Evolutionary conservation across 768 basidiomycete species (phyloP), one percentile per base, ranked within the genome.

Genomic region (Pleurotus djamor): DNA sequence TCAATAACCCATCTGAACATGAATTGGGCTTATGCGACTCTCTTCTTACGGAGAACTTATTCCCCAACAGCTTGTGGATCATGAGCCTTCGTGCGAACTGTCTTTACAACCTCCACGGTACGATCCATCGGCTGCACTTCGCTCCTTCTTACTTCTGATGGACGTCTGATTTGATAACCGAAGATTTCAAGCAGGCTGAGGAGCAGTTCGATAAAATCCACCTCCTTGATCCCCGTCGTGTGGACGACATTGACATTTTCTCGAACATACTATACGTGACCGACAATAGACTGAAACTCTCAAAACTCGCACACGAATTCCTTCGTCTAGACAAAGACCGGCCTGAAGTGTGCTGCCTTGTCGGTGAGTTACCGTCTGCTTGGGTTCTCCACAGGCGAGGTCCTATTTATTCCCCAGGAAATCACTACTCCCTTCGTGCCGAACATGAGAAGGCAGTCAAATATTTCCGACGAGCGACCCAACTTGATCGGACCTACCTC

Each of bases 201-300:
- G 74, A 74, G 34, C 87, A 94, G 66, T 99, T 98, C 69, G 90
- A 94, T 65, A 82, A 83, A 64, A 91, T 98, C 36, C 82, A 92
- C 36, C 72, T 77, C 2, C 68, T 88, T 37, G 95, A 98, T 69
- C 96, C 96, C 7, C 88, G 87, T 72, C 85, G 95, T 28, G 85
- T 97, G 59, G 97, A 99, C 63, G 92, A 97, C 66, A 89, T 98
- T 59, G 97, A 98, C 67, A 86, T 97, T 38, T 95, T 91, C 71
- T 96, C 95, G 58, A 97, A 98, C 69, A 97, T 98, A 68, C 81
- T 98, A 44, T 98, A 98, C 72, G 95, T 98, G 2, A 93, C 92
- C 50, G 92, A 95, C 66, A 93, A 92, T 66, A 84, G 86, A 48
- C 76, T 92, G 36, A 96, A 96, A 67, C 77, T 99, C 45, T 95